These are phyloP conservation scores for Tausonia pullulans DNA, from an alignment of 1,284 basidiomycete species.

Conservation along the genomic window DNA sequence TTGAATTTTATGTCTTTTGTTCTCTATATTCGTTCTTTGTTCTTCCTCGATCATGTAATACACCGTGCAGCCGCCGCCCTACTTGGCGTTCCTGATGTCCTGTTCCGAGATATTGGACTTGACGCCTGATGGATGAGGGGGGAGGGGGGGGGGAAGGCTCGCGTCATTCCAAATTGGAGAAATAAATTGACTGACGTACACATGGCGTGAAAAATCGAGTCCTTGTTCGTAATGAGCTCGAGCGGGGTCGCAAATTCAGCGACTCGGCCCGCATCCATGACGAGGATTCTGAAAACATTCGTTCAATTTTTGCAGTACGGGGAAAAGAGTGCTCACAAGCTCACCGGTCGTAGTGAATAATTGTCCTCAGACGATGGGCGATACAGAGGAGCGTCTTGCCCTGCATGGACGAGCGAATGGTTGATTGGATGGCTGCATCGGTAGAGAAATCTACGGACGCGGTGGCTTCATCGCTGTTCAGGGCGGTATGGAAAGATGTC, in stretches of 20 bases:
- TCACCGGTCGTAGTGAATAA: slow-evolving; percentile 27
- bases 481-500: not conserved
- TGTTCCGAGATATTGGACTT: not conserved
- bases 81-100: slow-evolving; percentile 1
- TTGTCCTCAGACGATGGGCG: slow-evolving; percentile 49
- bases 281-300: slow-evolving; percentile 49
- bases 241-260: slow-evolving; percentile 56
- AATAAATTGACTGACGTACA: not conserved
- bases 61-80: not conserved
- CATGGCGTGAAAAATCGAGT: slow-evolving; percentile 29
- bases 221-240: slow-evolving; percentile 45
- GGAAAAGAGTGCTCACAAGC: not conserved
- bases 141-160: not conserved
- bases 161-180: too few species aligned
- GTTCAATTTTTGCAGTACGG: slow-evolving; percentile 34
- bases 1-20: not conserved
- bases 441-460: slow-evolving; percentile 69
- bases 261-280: slow-evolving; percentile 68
- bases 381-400: slow-evolving; percentile 39
- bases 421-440: slow-evolving; percentile 69
- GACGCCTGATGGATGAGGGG: not conserved
- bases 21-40: too few species aligned
- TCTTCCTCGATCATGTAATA: not conserved
- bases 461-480: not conserved
- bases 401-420: slow-evolving; percentile 54